Evolutionary conservation across 768 basidiomycete genomes (phyloP), one percentile per base, ranked within the genome.

Genomic region (Mycena rosella): DNA sequence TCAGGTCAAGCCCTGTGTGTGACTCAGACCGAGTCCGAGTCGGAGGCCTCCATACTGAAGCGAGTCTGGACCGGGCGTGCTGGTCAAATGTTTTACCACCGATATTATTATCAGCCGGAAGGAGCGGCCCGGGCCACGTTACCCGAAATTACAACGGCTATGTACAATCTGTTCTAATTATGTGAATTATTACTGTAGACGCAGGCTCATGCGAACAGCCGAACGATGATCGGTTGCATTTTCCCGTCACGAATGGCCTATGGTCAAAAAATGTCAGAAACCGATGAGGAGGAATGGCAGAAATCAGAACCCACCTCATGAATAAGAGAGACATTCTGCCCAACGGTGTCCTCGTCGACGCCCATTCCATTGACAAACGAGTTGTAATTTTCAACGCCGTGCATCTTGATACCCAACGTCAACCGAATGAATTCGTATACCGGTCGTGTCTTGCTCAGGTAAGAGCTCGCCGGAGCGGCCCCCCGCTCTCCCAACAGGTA

Each of bases 341-440:
- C 95, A 51, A 91, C 77, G 13, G 91, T 91, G 40, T 81, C 83
- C 51, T 93, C 90, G 55, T 90, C 89, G 14, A 88, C 84, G 14
- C 88, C 90, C 30, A 90, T 83, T 10, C 93, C 91, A 59, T 86
- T 86, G 68, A 81, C 86, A 70, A 88, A 91, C 10, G 80, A 78
- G 45, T 82, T 80, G 67, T 89, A 82, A 74, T 96, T 96, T 72
- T 93, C 92, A 10, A 85, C 82, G 18, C 94, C 94, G 69, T 94
- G 89, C 92, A 94, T 95, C 70, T 82, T 82, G 67, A 95, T 87
- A n/a, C 92, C 92, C 30, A 96, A 80, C 10, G 84, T 86, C 24
- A 86, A 65, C 36, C 95, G 84, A 7, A 96, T 87, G 68, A 89
- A 96, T 75, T 92, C 89, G 77, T 96, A 96, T 26, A 96, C 77